phyloP scores from a whole-genome alignment of 768 basidiomycete species.

The Candolleomyces aberdarensis region DNA sequence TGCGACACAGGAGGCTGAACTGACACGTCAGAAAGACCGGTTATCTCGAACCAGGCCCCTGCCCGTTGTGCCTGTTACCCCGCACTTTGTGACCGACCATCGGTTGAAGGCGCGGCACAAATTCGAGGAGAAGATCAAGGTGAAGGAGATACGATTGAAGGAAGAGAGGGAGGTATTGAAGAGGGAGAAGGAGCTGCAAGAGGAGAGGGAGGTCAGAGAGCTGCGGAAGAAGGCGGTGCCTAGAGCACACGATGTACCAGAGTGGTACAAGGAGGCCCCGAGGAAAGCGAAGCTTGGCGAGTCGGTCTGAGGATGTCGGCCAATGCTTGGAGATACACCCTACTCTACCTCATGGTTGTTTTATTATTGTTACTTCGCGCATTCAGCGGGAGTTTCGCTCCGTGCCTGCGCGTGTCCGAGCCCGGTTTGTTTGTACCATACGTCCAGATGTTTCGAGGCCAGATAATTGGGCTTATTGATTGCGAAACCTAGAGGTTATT shows the following conservation, averaged over 20 bases:
- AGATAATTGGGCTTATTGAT: too few relatives aligned
- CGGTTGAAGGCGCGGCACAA: constrained; percentile 60
- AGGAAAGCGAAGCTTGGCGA: constrained; percentile 40
- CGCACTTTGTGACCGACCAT: constrained; percentile 49
- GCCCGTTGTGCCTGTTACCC: constrained; percentile 45
- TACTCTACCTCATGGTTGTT: too few relatives aligned
- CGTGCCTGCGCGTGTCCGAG: too few relatives aligned
- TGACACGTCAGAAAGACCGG: constrained; percentile 44
- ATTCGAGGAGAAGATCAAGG: constrained; percentile 58
- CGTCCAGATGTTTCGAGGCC: too few relatives aligned
- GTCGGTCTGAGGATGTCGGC: background rate
- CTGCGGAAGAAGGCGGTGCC: constrained; percentile 61
- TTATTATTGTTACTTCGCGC: too few relatives aligned
- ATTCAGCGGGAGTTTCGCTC: too few relatives aligned
- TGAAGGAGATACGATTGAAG: constrained; percentile 51
- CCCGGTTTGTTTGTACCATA: too few relatives aligned
- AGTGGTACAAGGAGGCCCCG: constrained; percentile 73
- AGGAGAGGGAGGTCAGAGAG: constrained; percentile 60
- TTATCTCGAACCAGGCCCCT: constrained; percentile 18
- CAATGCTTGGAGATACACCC: background rate
- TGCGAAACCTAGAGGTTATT: too few relatives aligned
- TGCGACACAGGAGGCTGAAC: constrained; percentile 42
- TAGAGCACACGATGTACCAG: constrained; percentile 68
- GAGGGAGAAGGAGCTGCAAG: constrained; percentile 46
- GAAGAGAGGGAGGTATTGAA: constrained; percentile 42